A percentile compares a stretch with the other conserved stretches of the same genome.
Conservation (phyloP, 2,329 filamentous ascomycete species). For the Botrytis aclada region DNA sequence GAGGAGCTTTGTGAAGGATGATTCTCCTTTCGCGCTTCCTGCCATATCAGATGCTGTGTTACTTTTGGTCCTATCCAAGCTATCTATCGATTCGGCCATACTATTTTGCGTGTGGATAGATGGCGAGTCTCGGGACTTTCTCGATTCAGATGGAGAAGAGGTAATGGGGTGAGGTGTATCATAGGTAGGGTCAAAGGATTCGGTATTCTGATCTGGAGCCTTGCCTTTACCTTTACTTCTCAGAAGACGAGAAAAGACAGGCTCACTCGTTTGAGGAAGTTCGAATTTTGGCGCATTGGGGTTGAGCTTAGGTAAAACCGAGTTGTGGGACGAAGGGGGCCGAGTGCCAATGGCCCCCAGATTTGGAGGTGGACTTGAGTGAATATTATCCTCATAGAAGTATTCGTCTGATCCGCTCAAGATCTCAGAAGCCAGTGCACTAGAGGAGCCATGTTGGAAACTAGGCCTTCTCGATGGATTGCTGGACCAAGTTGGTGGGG, state of each 20-base stretch:
- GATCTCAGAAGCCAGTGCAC: conserved; percentile 56
- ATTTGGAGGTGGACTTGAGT: conserved; percentile 51
- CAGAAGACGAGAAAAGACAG: conserved; percentile 54
- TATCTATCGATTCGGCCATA: conserved; percentile 48
- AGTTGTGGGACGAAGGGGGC: conserved; percentile 50
- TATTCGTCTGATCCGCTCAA: conserved; percentile 65
- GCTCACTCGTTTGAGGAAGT: conserved; percentile 47
- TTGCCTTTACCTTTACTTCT: conserved; percentile 43
- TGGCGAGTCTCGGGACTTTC: conserved; percentile 54
- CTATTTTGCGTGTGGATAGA: conserved; percentile 59
- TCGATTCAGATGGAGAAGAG: conserved; percentile 49
- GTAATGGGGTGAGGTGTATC: conserved; percentile 37
- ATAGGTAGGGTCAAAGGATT: conserved; percentile 35
- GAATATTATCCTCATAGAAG: conserved; percentile 54
- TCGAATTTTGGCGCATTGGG: conserved; percentile 88
- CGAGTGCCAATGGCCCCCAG: conserved; percentile 78
- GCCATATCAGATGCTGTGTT: conserved; percentile 55
- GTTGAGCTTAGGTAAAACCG: conserved; percentile 65
- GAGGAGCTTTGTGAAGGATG: conserved; percentile 55
- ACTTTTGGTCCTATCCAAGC: conserved; percentile 53
- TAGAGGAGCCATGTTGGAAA: conserved; percentile 71
- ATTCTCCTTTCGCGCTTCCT: conserved; percentile 47
- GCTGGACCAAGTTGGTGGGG: conserved; percentile 63
- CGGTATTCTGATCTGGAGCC: conserved; percentile 39
- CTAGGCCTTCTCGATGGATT: conserved; percentile 79